phyloP scores from a whole-genome alignment of 495 filamentous ascomycete species.

The Penicillium ochrochloron region DNA sequence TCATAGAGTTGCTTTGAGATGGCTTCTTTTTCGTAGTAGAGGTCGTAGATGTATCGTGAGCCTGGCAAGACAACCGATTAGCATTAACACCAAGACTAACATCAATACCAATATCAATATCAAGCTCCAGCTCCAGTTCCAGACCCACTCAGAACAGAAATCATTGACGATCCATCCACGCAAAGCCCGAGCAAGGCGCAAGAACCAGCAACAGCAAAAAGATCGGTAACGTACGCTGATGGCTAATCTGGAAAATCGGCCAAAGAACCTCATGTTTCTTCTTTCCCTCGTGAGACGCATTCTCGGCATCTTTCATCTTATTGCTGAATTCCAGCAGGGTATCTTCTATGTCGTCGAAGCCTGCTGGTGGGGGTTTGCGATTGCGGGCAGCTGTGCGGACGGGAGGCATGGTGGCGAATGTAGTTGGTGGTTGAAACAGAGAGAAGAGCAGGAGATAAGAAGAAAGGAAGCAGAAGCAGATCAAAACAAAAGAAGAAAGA shows the following conservation, averaged over 20 bases:
- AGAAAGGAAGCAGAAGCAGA: conserved; percentile 12
- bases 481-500: not conserved
- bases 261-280: conserved; percentile 88
- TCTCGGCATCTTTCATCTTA: conserved; percentile 99
- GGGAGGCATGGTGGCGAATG: conserved; percentile 71
- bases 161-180: not conserved
- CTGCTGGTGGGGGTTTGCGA: conserved; percentile 90
- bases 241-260: conserved; percentile 97
- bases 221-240: conserved; percentile 69
- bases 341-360: conserved; percentile 96
- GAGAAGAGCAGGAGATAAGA: conserved; percentile 5
- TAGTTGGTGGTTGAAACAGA: not conserved
- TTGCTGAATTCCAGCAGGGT: conserved; percentile 93
- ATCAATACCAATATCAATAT: not conserved
- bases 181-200: too few species aligned
- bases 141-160: not conserved
- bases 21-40: conserved; percentile 97
- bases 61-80: conserved; percentile 42
- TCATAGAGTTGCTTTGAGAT: conserved; percentile 92
- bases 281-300: conserved; percentile 73
- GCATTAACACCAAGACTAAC: not conserved
- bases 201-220: too few species aligned
- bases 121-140: not conserved
- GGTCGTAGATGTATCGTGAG: conserved; percentile 91
- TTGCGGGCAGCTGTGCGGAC: conserved; percentile 70